phyloP scores from a whole-genome alignment of 2,329 filamentous ascomycete species.

The Apiospora hydei region DNA sequence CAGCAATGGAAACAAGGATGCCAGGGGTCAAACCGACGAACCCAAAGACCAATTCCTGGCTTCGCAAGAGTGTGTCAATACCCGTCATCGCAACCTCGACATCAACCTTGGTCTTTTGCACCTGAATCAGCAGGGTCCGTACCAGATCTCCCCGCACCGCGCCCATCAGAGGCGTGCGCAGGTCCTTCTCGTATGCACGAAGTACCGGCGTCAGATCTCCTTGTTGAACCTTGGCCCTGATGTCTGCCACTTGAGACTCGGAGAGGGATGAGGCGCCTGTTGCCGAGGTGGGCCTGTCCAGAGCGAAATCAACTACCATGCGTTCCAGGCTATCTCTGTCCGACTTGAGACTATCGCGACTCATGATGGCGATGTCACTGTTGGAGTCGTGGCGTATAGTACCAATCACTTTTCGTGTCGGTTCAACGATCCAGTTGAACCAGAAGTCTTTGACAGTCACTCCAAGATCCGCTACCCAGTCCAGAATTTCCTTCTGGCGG shows the following conservation, averaged over 20 bases:
- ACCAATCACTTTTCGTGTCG: conserved; percentile 79
- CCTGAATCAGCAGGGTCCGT: conserved; percentile 89
- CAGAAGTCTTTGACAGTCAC: conserved; percentile 87
- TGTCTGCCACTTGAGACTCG: conserved; percentile 74
- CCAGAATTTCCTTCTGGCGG: conserved; percentile 76
- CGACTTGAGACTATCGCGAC: conserved; percentile 86
- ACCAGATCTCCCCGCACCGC: conserved; percentile 87
- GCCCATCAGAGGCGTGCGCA: conserved; percentile 81
- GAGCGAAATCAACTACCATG: conserved; percentile 97
- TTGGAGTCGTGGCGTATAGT: conserved; percentile 93
- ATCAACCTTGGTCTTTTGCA: conserved; percentile 99
- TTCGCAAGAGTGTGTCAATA: conserved; percentile 93
- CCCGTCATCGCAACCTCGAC: conserved; percentile 95
- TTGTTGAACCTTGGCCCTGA: conserved; percentile 82
- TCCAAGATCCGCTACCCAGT: conserved; percentile 83
- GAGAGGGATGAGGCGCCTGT: conserved; percentile 60
- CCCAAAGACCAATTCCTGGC: conserved; percentile 97
- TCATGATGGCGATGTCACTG: conserved; percentile 97
- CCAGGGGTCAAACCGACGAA: conserved; percentile 94
- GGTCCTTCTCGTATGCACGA: conserved; percentile 87
- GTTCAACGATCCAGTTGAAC: conserved; percentile 94
- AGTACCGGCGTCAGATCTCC: conserved; percentile 94
- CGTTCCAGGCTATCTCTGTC: conserved; percentile 92
- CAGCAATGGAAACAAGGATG: conserved; percentile 82
- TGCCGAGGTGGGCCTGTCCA: conserved; percentile 75